Base-by-base conservation (phyloP, 257 asterid species). In the Gentiana dahurica region DNA sequence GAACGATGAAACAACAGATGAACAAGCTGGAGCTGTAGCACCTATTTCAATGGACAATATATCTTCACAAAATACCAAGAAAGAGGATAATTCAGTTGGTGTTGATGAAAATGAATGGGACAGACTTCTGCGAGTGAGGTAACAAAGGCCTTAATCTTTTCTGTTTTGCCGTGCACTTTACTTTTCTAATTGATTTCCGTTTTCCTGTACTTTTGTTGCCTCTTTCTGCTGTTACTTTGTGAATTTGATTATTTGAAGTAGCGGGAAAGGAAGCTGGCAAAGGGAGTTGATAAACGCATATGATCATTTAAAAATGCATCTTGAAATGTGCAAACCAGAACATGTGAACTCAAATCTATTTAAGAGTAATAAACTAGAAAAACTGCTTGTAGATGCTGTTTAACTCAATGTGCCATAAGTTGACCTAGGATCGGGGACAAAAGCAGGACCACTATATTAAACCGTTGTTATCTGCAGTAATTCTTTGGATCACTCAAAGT, bases 51-150 rank as follows among this genome's bases (percentile, higher is more conserved):
- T 68, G 49, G 73, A 74, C 65, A 93, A 80, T 41, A n/a, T 72
- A 15, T 56, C 69, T 73, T 79, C 69, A 54, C 80, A 68, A 46
- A 66, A 48, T 71, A 66, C 68, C 51, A 97, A 81, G 59, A 85
- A 87, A 73, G 83, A 69, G 61, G 86, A 74, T 59, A 73, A 67
- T 64, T 72, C 49, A 62, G 76, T 70, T 52, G 47, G 58, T 57
- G 71, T 64, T 71, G 95, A 88, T 80, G 94, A 83, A 71, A 88
- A 68, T 63, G 98, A 88, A 68, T 92, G 98, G 97, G 98, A 92
- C 75, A 85, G 81, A 77, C 97, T 92, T 81, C 89, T 92, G 61
- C 87, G 86, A 67, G 78, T 81, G 68, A 81, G 98, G 98, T 92
- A 68, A 51, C 80, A 58, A 60, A 36, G 62, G 64, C 53, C 53